These are phyloP conservation scores for Tulasnella sp. DNA, from an alignment of 768 basidiomycete genomes.

Conservation along the genomic window DNA sequence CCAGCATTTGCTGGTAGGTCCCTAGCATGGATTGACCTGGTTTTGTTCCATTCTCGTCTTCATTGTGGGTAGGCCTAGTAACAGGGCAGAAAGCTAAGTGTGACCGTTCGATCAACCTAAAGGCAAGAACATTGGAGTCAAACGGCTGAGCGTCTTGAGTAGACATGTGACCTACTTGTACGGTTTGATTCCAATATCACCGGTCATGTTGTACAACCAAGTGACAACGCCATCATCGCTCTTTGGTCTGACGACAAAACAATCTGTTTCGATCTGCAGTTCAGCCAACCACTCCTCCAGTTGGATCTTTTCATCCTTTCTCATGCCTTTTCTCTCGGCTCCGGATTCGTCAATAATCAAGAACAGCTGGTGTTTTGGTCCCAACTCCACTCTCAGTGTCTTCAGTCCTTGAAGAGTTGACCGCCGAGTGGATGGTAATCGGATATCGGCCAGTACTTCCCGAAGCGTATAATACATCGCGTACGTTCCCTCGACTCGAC, in stretches of 20 bases:
- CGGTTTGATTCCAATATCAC: conserved; percentile 19
- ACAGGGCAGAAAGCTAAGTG: conserved; percentile 21
- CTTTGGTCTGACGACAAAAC: conserved; percentile 24
- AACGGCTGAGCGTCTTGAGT: not conserved
- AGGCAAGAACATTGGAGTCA: not conserved
- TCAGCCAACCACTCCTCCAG: conserved; percentile 22
- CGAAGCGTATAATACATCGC: conserved; percentile 27
- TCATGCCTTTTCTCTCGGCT: not conserved
- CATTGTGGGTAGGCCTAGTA: not conserved
- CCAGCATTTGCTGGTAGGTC: conserved; percentile 21
- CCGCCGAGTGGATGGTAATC: conserved; percentile 3
- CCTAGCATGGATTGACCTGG: not conserved
- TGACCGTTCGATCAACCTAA: conserved; percentile 18
- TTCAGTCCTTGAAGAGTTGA: not conserved
- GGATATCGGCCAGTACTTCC: not conserved
- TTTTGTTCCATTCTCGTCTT: not conserved
- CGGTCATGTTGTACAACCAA: conserved; percentile 25
- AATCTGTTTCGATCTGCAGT: conserved; percentile 28
- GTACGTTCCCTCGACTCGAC: conserved; percentile 30
- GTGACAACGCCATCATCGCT: conserved; percentile 28
- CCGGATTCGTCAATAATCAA: conserved; percentile 29
- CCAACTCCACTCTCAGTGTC: conserved; percentile 24
- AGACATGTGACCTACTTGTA: conserved; percentile 18
- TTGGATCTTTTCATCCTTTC: conserved; percentile 10
- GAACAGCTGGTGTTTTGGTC: conserved; percentile 28